A percentile compares a stretch with the other conserved stretches of the same genome.
Conservation (phyloP, 345 rosid genomes). For the Passiflora organensis region DNA sequence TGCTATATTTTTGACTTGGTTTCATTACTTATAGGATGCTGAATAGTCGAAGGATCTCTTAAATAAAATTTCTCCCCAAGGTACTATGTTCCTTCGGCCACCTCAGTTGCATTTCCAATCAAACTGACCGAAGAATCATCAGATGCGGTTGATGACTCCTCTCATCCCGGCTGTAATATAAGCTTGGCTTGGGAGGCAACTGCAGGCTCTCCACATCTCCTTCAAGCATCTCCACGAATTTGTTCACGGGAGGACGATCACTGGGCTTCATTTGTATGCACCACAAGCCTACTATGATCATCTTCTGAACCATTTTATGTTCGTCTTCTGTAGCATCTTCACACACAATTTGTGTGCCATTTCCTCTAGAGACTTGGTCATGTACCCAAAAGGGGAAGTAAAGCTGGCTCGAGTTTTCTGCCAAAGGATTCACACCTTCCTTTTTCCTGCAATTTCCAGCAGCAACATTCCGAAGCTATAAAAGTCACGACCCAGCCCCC, state of each 20-base stretch:
- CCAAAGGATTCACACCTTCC: not conserved
- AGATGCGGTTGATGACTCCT: not conserved
- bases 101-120: too few relatives aligned
- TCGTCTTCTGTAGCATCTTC: not conserved
- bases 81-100: too few relatives aligned
- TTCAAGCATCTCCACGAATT: constrained; percentile 7
- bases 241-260: not conserved
- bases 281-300: not conserved
- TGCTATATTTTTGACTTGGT: too few relatives aligned
- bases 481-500: too few relatives aligned
- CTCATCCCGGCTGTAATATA: not conserved
- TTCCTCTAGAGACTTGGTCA: not conserved
- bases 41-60: too few relatives aligned
- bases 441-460: not conserved
- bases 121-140: too few relatives aligned
- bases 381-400: not conserved
- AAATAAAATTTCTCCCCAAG: too few relatives aligned
- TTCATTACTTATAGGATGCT: too few relatives aligned
- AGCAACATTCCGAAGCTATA: constrained; percentile 2
- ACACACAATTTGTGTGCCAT: too few relatives aligned
- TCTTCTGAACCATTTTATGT: not conserved
- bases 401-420: not conserved
- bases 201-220: not conserved
- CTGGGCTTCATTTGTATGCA: not conserved
- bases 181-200: not conserved